These are phyloP conservation scores for Ophiostoma novo-ulmi DNA, from an alignment of 2,329 filamentous ascomycete species.

Conservation along the genomic window DNA sequence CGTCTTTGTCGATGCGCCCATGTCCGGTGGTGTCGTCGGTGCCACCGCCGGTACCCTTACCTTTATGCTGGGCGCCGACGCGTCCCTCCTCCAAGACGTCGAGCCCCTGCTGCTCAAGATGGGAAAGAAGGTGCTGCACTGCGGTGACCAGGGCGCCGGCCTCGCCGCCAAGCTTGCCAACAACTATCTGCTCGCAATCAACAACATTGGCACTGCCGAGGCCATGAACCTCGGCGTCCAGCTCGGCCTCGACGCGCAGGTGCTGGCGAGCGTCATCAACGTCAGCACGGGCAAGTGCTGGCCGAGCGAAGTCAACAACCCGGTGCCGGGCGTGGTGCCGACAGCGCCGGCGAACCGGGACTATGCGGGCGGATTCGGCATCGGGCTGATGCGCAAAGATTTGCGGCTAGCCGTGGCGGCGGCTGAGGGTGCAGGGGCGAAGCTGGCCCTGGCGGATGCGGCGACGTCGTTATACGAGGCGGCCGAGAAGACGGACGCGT, in stretches of 20 bases:
- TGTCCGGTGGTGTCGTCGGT: slow-evolving; percentile 94
- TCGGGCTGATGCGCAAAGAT: slow-evolving; percentile 77
- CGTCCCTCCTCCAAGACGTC: slow-evolving; percentile 56
- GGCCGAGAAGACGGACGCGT: slow-evolving; percentile 56
- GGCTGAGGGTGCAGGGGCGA: slow-evolving; percentile 61
- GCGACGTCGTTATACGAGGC: slow-evolving; percentile 64
- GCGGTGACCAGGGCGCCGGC: slow-evolving; percentile 78
- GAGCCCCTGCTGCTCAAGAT: slow-evolving; percentile 70
- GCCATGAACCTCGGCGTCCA: slow-evolving; percentile 61
- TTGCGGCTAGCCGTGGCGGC: slow-evolving; percentile 67
- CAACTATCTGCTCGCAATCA: slow-evolving; percentile 91
- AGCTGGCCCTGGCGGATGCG: slow-evolving; percentile 57
- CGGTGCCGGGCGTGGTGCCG: slow-evolving; percentile 73
- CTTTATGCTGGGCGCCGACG: slow-evolving; percentile 83
- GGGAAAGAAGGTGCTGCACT: slow-evolving; percentile 81
- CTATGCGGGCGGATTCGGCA: slow-evolving; percentile 72
- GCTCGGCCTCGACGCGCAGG: slow-evolving; percentile 56
- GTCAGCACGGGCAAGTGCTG: slow-evolving; percentile 91
- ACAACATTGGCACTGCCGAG: slow-evolving; percentile 71
- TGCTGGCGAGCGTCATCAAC: slow-evolving; percentile 82
- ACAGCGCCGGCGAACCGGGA: slow-evolving; percentile 69
- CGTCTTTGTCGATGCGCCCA: slow-evolving; percentile 87
- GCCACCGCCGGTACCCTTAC: slow-evolving; percentile 82
- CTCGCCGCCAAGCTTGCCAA: slow-evolving; percentile 92
- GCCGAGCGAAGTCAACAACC: slow-evolving; percentile 95